phyloP scores from a whole-genome alignment of 495 filamentous ascomycete species.

The Penicillium soppii region DNA sequence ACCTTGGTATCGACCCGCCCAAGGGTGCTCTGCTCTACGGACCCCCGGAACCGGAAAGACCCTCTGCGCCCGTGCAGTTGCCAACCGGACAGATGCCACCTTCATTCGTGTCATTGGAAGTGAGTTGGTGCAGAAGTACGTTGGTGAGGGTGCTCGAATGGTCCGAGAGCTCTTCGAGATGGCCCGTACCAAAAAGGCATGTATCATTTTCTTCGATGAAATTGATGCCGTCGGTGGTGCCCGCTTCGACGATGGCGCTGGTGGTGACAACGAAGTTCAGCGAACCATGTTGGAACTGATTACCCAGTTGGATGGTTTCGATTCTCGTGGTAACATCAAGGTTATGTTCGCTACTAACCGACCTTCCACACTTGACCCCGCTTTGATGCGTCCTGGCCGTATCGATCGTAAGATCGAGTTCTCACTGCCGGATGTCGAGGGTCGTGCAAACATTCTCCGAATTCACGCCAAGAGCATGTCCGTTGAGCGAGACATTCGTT shows the following conservation, averaged over 20 bases:
- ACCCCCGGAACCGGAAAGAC: constrained; percentile 98
- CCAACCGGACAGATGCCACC: constrained; percentile 95
- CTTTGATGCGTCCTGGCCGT: constrained; percentile 93
- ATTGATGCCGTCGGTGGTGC: constrained; percentile 97
- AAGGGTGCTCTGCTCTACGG: constrained; percentile 97
- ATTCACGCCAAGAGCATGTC: constrained; percentile 99
- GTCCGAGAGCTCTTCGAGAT: constrained; percentile 98
- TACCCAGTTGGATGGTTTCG: constrained; percentile 97
- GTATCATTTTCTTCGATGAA: constrained; percentile 99
- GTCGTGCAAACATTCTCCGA: constrained; percentile 92
- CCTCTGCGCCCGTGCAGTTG: constrained; percentile 93
- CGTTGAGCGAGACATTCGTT: constrained; percentile 96
- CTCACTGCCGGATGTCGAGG: constrained; percentile 92
- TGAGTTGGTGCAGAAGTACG: constrained; percentile 97
- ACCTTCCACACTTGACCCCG: constrained; percentile 92
- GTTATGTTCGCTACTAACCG: constrained; percentile 99
- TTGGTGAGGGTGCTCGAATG: constrained; percentile 97
- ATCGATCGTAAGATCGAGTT: constrained; percentile 99
- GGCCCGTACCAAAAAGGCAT: constrained; percentile 99
- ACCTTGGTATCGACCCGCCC: constrained; percentile 95
- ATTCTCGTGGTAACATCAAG: constrained; percentile 97
- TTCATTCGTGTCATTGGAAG: constrained; percentile 98
- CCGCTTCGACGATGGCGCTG: constrained; percentile 97
- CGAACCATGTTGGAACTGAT: constrained; percentile 98
- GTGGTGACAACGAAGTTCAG: constrained; percentile 99